Evolutionary conservation across 75 land plant species (phyloP).

Genomic region (Pseudotsuga menziesii): DNA sequence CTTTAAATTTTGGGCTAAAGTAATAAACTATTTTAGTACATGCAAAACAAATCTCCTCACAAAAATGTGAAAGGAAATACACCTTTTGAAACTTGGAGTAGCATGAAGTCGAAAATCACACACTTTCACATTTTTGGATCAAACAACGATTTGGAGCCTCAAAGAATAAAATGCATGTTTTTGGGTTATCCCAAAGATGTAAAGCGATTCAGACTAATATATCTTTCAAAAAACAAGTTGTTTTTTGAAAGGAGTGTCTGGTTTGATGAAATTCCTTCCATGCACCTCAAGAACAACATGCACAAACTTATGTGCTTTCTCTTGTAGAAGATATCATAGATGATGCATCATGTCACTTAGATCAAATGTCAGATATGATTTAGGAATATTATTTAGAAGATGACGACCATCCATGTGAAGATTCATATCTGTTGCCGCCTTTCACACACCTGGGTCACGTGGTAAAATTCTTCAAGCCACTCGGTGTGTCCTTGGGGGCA

Average conservation of each 20-base stretch:
- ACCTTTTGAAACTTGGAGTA: too few relatives aligned
- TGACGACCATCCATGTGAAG: neutral
- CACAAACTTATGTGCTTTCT: neutral
- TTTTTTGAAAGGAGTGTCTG: neutral
- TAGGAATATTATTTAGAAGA: neutral
- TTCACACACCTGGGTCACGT: too few relatives aligned
- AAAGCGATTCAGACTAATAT: neutral
- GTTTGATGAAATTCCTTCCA: neutral
- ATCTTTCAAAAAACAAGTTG: neutral
- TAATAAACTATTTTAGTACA: too few relatives aligned
- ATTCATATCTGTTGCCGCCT: too few relatives aligned
- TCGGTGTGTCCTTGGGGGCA: too few relatives aligned
- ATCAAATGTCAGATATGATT: neutral
- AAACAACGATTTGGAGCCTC: neutral
- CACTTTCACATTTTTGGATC: too few relatives aligned
- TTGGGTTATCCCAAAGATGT: neutral
- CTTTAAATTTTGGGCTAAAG: too few relatives aligned
- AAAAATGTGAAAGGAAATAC: too few relatives aligned
- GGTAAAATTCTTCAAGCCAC: too few relatives aligned
- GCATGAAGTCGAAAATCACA: too few relatives aligned
- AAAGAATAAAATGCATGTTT: neutral
- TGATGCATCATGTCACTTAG: neutral
- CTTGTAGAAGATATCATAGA: neutral
- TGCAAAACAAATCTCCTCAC: too few relatives aligned
- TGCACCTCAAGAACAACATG: neutral